Base-by-base conservation (phyloP, 2,329 filamentous ascomycete genomes). In the Pseudonectria buxi region DNA sequence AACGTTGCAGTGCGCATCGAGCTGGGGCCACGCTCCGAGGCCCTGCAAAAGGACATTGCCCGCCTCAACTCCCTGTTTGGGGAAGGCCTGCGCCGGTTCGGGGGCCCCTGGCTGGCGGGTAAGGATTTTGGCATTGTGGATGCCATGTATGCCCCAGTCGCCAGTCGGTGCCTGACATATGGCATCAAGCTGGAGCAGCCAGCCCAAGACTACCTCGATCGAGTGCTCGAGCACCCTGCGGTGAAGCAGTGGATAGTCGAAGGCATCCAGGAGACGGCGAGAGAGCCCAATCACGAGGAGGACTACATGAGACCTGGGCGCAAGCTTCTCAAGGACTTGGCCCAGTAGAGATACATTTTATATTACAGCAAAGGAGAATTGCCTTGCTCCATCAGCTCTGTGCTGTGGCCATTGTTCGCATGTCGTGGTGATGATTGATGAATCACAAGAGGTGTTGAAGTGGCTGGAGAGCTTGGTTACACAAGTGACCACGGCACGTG, bases 131-230 rank as follows among this genome's bases (percentile, higher is more conserved):
- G 53, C 2, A 55, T 55, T 0, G 63, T 51, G 1, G 65, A 68
- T 38, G 65, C 64, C 15, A 65, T 67, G 41, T 68, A 53, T 41
- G 62, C 64, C 11, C 65, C 65, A 0, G 42, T 68, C 12, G 65
- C 62, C n/a, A 55, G 57, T 16, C 48, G 65, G 14, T 35, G 58
- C 16, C 55, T 56, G 55, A 68, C 63, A 0, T 68, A 57, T 39
- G 54, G 62, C 1, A 42, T 58, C 26, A 40, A 53, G 27, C 37
- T 66, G 14, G 45, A 51, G 5, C 56, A 46, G 1, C 26, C 36
- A 7, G 59, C 56, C 1, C 46, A 39, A 37, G 55, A 51, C 36
- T 68, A 68, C 36, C 27, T 54, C 16, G 44, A 58, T n/a, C 41
- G 53, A 13, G 32, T 68, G 30, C 47, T 58, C 42, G 53, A 49